Conservation (phyloP, 495 filamentous ascomycete genomes). For the Podospora pseudocomata region DNA sequence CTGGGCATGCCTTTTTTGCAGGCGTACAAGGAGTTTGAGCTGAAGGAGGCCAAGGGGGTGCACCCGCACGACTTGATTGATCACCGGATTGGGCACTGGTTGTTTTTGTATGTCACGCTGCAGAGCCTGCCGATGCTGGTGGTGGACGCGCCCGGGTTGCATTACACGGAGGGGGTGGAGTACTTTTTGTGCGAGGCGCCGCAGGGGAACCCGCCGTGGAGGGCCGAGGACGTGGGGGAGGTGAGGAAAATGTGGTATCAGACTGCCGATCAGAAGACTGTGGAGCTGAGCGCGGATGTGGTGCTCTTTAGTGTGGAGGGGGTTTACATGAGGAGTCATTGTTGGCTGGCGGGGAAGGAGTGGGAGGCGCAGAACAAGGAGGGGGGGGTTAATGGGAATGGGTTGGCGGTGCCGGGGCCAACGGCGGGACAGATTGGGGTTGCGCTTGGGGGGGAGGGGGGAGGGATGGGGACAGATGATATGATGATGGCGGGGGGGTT, state of each 20-base stretch:
- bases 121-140: conserved; percentile 88
- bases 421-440: not conserved
- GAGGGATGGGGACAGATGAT: too few species aligned
- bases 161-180: conserved; percentile 77
- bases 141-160: conserved; percentile 76
- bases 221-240: conserved; percentile 61
- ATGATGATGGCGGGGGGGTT: not conserved
- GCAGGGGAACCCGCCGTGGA: conserved; percentile 78
- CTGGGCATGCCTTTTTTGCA: conserved; percentile 65
- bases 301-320: conserved; percentile 87
- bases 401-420: not conserved
- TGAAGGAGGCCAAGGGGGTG: conserved; percentile 66
- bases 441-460: not conserved
- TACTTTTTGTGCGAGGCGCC: conserved; percentile 96
- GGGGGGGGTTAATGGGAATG: not conserved
- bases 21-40: conserved; percentile 79
- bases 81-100: conserved; percentile 81
- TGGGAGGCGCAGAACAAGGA: conserved; percentile 47
- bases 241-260: conserved; percentile 74
- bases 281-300: conserved; percentile 74
- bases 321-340: conserved; percentile 85
- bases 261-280: conserved; percentile 65
- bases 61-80: conserved; percentile 69
- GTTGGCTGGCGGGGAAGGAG: conserved; percentile 78
- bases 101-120: conserved; percentile 88